A percentile compares a stretch with the other conserved stretches of the same genome.
These are phyloP conservation scores for Fraxinus cuspidata DNA, from an alignment of 257 asterid species.

Conservation along the genomic window DNA sequence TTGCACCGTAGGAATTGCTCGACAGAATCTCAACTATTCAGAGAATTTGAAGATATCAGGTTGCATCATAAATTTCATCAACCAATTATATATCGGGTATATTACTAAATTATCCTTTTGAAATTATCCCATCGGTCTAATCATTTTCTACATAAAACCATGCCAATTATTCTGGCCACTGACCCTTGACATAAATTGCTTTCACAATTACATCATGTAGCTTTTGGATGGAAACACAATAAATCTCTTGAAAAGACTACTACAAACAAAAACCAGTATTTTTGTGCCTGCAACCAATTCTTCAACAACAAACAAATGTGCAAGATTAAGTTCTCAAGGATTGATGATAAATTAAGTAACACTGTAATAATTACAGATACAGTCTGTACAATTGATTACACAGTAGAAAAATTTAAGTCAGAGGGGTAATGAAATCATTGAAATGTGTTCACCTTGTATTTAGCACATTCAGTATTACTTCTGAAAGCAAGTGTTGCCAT, in stretches of 20 bases:
- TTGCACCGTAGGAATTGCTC: neutral
- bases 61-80: neutral
- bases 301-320: conserved; percentile 13
- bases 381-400: conserved; percentile 14
- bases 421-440: neutral
- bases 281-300: conserved; percentile 8
- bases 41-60: conserved; percentile 15
- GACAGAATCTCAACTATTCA: conserved; percentile 10
- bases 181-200: neutral
- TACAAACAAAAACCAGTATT: neutral
- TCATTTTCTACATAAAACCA: neutral
- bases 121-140: neutral
- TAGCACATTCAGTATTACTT: conserved; percentile 78
- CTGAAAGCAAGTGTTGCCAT: conserved; percentile 89
- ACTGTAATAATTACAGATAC: conserved; percentile 7
- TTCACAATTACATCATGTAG: neutral
- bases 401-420: conserved; percentile 13
- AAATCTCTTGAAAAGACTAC: neutral
- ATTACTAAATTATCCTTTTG: neutral
- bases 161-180: neutral
- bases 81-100: conserved; percentile 1
- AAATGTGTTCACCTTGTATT: conserved; percentile 67
- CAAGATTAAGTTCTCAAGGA: conserved; percentile 6
- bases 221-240: conserved; percentile 1
- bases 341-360: conserved; percentile 10